phyloP scores from a whole-genome alignment of 148 eudicot species.

The Euryodendron excelsum region DNA sequence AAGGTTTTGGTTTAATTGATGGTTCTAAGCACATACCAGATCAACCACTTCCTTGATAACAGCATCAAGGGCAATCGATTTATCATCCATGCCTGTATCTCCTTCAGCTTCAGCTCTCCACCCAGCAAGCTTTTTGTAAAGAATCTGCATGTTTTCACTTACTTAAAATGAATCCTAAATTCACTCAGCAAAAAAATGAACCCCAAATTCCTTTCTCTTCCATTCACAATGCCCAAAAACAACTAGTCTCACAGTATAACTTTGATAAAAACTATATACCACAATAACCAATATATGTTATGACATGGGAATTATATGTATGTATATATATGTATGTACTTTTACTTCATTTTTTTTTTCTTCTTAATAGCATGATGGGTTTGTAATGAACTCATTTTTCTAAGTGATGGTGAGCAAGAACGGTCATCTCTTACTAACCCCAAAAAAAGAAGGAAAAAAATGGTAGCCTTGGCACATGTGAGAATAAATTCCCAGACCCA shows the following conservation, averaged over 20 bases:
- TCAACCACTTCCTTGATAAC: conserved; percentile 38
- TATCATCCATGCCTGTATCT: conserved; percentile 23
- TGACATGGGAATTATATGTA: too few relatives aligned
- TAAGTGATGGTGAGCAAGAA: neutral
- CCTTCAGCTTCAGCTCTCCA: conserved; percentile 10
- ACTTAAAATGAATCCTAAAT: neutral
- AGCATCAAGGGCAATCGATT: conserved; percentile 29
- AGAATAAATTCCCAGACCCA: neutral
- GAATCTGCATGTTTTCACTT: conserved; percentile 14
- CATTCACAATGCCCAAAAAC: neutral
- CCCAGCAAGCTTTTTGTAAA: conserved; percentile 14
- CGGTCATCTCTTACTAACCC: neutral
- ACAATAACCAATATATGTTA: neutral
- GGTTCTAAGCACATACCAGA: conserved; percentile 32
- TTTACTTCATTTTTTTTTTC: neutral
- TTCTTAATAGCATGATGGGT: neutral
- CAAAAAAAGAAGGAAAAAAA: neutral
- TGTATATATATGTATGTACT: too few relatives aligned
- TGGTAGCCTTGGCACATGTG: neutral
- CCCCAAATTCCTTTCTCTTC: neutral
- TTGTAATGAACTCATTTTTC: neutral
- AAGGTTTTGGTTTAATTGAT: neutral
- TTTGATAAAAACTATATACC: neutral
- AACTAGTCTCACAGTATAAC: neutral
- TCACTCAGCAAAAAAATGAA: conserved; percentile 5